A percentile compares a stretch with the other conserved stretches of the same genome.
Conservation (phyloP, 1,284 basidiomycete genomes). For the Pseudozyma thailandica region DNA sequence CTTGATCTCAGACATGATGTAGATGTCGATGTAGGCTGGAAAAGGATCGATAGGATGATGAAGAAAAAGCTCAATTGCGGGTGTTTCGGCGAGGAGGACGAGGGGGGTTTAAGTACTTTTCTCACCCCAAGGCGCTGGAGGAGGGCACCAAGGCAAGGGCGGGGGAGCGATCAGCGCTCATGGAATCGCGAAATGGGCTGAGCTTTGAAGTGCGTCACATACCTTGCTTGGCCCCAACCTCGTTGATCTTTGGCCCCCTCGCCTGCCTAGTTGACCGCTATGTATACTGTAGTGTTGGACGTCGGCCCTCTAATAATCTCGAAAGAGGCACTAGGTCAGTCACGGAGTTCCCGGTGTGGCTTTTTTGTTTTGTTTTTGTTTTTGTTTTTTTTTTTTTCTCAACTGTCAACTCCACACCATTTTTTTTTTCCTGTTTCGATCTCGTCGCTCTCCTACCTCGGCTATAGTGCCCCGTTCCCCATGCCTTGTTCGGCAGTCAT, state of each 20-base stretch:
- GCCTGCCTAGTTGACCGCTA: too few species aligned
- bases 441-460: background rate
- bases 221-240: background rate
- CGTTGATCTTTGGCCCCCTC: too few species aligned
- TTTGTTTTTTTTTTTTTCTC: too few species aligned
- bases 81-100: background rate
- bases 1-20: conserved; percentile 53
- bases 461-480: too few species aligned
- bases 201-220: background rate
- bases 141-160: too few species aligned
- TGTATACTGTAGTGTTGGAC: background rate
- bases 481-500: too few species aligned
- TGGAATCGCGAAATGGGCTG: background rate
- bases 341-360: background rate
- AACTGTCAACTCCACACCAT: background rate
- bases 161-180: background rate
- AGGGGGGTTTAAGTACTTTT: background rate
- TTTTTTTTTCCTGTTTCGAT: background rate
- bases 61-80: too few species aligned
- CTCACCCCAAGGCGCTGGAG: too few species aligned
- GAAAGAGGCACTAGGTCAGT: background rate
- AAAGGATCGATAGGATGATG: background rate
- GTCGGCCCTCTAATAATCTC: background rate
- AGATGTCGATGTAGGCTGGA: background rate
- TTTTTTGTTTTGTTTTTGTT: too few species aligned